These are phyloP conservation scores for Boletus fagicola DNA, from an alignment of 768 basidiomycete genomes.

Conservation along the genomic window DNA sequence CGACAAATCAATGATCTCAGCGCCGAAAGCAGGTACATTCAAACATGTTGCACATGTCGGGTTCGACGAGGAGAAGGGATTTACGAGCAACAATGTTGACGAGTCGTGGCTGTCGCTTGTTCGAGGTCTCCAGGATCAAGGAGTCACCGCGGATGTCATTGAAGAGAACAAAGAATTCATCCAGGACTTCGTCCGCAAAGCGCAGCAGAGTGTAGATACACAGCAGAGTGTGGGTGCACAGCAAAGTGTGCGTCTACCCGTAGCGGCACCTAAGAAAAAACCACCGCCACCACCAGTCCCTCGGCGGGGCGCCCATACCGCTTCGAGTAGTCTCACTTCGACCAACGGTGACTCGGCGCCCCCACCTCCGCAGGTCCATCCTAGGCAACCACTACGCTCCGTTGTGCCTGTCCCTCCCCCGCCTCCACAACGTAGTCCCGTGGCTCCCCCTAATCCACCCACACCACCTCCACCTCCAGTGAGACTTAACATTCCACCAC, in stretches of 20 bases:
- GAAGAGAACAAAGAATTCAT: conserved; percentile 86
- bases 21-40: conserved; percentile 74
- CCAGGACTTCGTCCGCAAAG: conserved; percentile 68
- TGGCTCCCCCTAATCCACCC: conserved; percentile 27
- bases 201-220: conserved; percentile 37
- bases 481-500: conserved; percentile 28
- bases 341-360: conserved; percentile 24
- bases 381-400: conserved; percentile 31
- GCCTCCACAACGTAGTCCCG: conserved; percentile 29
- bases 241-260: conserved; percentile 33
- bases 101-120: conserved; percentile 83
- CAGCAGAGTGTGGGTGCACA: conserved; percentile 38
- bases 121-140: conserved; percentile 57
- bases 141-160: conserved; percentile 68
- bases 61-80: conserved; percentile 83
- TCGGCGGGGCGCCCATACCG: conserved; percentile 26
- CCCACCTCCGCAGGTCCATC: conserved; percentile 34
- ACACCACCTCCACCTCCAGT: conserved; percentile 32
- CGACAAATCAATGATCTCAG: conserved; percentile 91
- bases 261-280: conserved; percentile 44
- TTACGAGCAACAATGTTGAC: conserved; percentile 84
- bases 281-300: conserved; percentile 39
- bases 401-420: conserved; percentile 14
- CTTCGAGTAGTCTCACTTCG: conserved; percentile 27
- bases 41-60: conserved; percentile 95